Evolutionary conservation across 371 early-diverging fungal species (phyloP).

Genomic region (Mortierella sp.): DNA sequence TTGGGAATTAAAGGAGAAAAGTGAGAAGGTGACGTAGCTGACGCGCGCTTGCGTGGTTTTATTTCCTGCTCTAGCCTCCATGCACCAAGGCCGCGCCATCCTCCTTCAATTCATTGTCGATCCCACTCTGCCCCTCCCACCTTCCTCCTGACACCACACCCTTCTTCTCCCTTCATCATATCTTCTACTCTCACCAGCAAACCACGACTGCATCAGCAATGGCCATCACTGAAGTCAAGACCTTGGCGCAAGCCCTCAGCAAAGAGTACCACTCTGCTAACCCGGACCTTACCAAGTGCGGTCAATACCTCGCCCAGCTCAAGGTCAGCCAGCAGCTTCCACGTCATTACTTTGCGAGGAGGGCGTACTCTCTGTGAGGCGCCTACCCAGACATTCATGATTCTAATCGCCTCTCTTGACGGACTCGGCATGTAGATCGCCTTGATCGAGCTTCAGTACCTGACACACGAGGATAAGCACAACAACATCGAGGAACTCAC

Average conservation of each 20-base stretch:
- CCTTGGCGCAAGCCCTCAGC: constrained; percentile 59
- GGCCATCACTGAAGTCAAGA: constrained; percentile 48
- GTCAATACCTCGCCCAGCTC: constrained; percentile 74
- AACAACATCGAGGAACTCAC: constrained; percentile 73
- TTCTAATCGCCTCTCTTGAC: background rate
- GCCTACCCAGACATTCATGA: too few relatives aligned
- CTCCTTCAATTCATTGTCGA: constrained; percentile 1
- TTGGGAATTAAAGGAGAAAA: too few relatives aligned
- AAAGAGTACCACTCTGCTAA: constrained; percentile 74
- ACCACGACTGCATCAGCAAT: constrained; percentile 9
- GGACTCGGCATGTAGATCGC: constrained; percentile 65
- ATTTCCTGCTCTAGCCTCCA: too few relatives aligned
- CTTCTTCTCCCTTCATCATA: background rate
- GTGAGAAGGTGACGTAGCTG: too few relatives aligned
- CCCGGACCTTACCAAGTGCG: constrained; percentile 80
- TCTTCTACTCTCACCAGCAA: background rate
- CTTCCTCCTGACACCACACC: too few relatives aligned
- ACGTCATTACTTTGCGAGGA: background rate
- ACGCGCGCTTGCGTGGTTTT: too few relatives aligned
- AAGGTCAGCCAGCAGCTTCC: constrained; percentile 66
- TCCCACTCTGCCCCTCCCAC: background rate
- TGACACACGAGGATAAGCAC: constrained; percentile 68
- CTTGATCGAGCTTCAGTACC: constrained; percentile 78
- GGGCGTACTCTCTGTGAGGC: background rate
- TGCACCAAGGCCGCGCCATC: too few relatives aligned